A percentile compares a stretch with the other conserved stretches of the same genome.
Conservation (phyloP, 495 filamentous ascomycete species). For the Cercophora samala region DNA sequence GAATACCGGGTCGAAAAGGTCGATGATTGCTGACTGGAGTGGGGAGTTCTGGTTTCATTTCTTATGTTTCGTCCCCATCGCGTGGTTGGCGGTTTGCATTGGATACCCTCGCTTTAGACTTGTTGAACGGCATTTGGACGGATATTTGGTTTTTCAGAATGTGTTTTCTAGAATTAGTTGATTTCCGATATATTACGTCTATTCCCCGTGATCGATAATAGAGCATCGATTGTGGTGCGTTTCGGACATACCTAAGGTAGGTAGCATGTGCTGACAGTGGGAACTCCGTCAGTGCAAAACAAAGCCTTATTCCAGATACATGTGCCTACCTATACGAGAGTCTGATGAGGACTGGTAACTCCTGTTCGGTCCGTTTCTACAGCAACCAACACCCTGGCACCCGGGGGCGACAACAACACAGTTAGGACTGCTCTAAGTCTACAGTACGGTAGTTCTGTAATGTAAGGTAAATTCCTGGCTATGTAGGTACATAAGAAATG, state of each 20-base stretch:
- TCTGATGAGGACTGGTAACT: background rate
- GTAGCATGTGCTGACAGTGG: too few relatives aligned
- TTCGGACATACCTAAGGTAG: too few relatives aligned
- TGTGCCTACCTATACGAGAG: background rate
- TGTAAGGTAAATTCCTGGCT: too few relatives aligned
- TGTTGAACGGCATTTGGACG: background rate
- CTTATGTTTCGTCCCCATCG: background rate
- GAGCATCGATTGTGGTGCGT: background rate
- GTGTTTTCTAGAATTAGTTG: background rate
- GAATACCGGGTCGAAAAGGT: conserved; percentile 27
- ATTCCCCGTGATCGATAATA: too few relatives aligned
- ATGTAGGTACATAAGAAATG: too few relatives aligned
- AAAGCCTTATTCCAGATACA: too few relatives aligned
- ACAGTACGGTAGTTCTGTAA: too few relatives aligned
- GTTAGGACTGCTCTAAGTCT: too few relatives aligned
- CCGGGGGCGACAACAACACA: too few relatives aligned
- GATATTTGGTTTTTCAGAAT: background rate
- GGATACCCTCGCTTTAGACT: conserved; percentile 8
- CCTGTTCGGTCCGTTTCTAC: background rate
- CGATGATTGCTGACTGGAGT: conserved; percentile 9
- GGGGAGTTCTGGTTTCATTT: background rate
- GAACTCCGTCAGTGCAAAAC: too few relatives aligned
- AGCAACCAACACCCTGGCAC: background rate
- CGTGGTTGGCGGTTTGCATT: background rate
- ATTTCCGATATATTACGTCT: background rate